phyloP scores from a whole-genome alignment of 2,329 filamentous ascomycete genomes.

The Botrytis hyacinthi region DNA sequence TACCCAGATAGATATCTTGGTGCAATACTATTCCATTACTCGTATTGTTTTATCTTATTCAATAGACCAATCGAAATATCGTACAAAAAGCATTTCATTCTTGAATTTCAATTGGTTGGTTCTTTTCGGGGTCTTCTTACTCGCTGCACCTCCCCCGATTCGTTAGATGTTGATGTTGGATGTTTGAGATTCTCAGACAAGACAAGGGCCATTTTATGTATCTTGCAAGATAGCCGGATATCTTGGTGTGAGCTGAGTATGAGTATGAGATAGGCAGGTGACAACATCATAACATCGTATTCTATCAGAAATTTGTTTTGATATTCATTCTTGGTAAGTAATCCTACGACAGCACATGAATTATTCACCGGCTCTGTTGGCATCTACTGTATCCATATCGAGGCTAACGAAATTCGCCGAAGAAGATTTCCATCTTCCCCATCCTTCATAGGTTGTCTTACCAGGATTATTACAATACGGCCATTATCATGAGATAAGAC shows the following conservation, averaged over 20 bases:
- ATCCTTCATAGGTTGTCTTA: background rate
- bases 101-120: background rate
- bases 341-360: background rate
- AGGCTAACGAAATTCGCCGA: conserved; percentile 2
- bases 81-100: background rate
- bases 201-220: background rate
- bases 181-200: conserved; percentile 9
- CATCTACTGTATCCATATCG: background rate
- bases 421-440: conserved; percentile 5
- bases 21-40: background rate
- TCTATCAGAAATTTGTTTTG: background rate
- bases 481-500: conserved; percentile 23
- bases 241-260: background rate
- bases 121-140: background rate
- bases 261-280: conserved; percentile 3
- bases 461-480: conserved; percentile 12
- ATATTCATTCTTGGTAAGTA: background rate
- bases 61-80: background rate
- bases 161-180: background rate
- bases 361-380: background rate
- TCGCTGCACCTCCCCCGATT: background rate
- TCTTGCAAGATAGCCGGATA: background rate
- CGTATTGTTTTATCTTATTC: background rate
- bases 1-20: background rate
- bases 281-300: background rate